Evolutionary conservation across 148 eudicot species (phyloP).

Genomic region (Simmondsia chinensis): DNA sequence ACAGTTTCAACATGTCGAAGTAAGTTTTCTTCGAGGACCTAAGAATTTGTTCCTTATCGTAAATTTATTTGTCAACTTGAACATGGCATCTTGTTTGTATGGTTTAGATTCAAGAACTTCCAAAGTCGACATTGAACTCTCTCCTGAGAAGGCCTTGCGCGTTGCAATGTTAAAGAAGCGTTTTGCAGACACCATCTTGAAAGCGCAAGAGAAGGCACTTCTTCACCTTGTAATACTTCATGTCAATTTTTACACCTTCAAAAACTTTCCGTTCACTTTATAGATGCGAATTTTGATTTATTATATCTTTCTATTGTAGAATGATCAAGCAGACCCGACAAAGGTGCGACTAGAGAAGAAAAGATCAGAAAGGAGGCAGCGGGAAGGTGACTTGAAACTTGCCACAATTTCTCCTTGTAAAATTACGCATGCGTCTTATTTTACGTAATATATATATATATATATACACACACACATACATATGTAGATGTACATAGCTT

Average conservation of each 20-base stretch:
- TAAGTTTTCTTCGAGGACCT: conserved; percentile 18
- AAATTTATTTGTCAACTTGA: neutral
- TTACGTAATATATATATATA: no score
- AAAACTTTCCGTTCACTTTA: no score
- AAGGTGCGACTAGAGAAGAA: conserved; percentile 43
- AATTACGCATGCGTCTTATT: no score
- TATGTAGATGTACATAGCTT: no score
- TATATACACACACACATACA: no score
- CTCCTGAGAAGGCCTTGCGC: conserved; percentile 68
- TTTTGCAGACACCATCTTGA: conserved; percentile 66
- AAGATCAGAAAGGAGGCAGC: conserved; percentile 43
- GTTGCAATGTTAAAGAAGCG: conserved; percentile 76
- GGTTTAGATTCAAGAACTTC: conserved; percentile 28
- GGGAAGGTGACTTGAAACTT: conserved; percentile 34
- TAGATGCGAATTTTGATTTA: no score
- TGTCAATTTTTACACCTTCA: no score
- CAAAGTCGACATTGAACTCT: conserved; percentile 28
- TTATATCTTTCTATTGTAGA: no score
- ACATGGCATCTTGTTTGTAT: neutral
- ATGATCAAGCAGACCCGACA: conserved; percentile 24
- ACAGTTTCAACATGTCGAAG: conserved; percentile 24
- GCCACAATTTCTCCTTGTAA: neutral
- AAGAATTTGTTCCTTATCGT: neutral
- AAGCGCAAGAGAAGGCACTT: conserved; percentile 50
- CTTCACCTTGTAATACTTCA: conserved; percentile 29